Conservation (phyloP, 345 rosid genomes). For the Punica granatum region DNA sequence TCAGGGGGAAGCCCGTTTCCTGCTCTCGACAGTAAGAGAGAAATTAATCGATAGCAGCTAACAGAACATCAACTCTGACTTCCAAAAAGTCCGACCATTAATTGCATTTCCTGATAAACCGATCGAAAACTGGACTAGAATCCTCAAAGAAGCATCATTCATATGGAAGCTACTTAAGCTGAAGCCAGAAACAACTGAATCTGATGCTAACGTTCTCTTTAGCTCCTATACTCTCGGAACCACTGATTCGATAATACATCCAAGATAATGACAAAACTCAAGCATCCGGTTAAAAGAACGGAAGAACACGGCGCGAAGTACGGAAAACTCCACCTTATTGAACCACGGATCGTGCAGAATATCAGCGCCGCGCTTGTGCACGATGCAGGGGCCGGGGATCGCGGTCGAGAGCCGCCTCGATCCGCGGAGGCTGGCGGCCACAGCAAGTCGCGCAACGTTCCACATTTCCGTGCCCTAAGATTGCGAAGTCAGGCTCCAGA, state of each 20-base stretch:
- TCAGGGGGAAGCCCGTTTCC: slow-evolving; percentile 94
- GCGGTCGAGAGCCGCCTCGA: slow-evolving; percentile 61
- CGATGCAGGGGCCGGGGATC: slow-evolving; percentile 88
- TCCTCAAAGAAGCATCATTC: not conserved
- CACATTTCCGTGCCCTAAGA: slow-evolving; percentile 33
- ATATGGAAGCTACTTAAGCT: not conserved
- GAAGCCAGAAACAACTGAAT: not conserved
- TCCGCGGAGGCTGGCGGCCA: slow-evolving; percentile 37
- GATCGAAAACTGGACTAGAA: not conserved
- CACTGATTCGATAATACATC: not conserved
- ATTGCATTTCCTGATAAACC: not conserved
- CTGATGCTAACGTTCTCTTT: not conserved
- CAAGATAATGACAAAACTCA: not conserved
- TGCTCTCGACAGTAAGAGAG: slow-evolving; percentile 19
- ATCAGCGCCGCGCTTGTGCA: slow-evolving; percentile 96
- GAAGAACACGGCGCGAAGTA: not conserved
- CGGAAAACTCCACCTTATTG: slow-evolving; percentile 53
- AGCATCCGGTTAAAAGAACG: not conserved
- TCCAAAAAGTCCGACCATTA: not conserved
- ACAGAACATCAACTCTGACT: not conserved
- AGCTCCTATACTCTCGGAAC: not conserved
- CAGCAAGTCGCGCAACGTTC: slow-evolving; percentile 42
- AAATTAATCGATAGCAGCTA: not conserved
- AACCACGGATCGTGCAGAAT: slow-evolving; percentile 99
- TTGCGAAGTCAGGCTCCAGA: not conserved